Conservation (phyloP, 2,329 filamentous ascomycete species). For the Ophiostoma perfectum region DNA sequence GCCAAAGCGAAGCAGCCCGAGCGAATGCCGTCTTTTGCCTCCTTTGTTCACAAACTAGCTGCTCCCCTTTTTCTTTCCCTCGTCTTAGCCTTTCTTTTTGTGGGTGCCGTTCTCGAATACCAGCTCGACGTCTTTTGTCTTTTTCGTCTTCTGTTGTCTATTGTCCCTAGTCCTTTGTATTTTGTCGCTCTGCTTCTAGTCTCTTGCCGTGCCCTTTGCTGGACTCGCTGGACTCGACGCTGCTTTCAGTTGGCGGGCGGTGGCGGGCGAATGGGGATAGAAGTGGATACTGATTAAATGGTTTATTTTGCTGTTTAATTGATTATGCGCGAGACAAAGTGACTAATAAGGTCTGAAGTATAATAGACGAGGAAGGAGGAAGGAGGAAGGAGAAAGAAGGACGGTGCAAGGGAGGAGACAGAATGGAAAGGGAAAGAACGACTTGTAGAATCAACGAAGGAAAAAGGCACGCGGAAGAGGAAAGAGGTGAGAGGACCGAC, state of each 20-base stretch:
- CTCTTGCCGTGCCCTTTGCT: not conserved
- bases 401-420: not conserved
- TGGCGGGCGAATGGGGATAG: slow-evolving; percentile 10
- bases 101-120: slow-evolving; percentile 4
- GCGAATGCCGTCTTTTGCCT: not conserved
- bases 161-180: not conserved
- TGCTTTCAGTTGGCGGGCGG: slow-evolving; percentile 12
- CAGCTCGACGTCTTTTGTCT: not conserved
- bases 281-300: slow-evolving; percentile 8
- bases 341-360: too few relatives aligned
- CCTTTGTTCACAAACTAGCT: not conserved
- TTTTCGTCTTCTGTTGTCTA: not conserved
- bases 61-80: slow-evolving; percentile 4
- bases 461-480: not conserved
- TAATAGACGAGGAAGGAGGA: not conserved
- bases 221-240: not conserved
- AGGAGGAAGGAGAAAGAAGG: not conserved
- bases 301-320: slow-evolving; percentile 3
- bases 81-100: not conserved
- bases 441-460: not conserved
- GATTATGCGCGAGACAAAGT: not conserved
- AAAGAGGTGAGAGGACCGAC: not conserved
- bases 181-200: too few relatives aligned
- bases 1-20: not conserved
- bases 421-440: not conserved